Percentiles rank a stretch among this genome's conserved stretches.
Evolutionary conservation across 768 basidiomycete genomes (phyloP).

Genomic region (Hericium alpestre): DNA sequence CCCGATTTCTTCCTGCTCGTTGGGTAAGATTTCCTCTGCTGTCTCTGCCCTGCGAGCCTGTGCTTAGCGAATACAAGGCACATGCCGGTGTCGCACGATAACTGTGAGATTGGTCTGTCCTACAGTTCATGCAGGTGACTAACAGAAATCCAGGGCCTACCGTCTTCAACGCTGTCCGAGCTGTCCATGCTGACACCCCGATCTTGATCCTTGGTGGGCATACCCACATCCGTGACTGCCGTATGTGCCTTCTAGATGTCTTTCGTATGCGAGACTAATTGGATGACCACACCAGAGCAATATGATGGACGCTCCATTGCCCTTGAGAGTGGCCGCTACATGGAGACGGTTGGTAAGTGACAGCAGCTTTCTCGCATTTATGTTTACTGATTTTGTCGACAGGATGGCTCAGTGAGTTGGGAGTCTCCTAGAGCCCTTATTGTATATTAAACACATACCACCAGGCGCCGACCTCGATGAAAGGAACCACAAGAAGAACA

Average conservation of each 20-base stretch:
- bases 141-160: slow-evolving; percentile 42
- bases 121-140: not conserved
- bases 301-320: slow-evolving; percentile 69
- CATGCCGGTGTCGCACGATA: slow-evolving; percentile 68
- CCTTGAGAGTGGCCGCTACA: slow-evolving; percentile 77
- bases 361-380: not conserved
- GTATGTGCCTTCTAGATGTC: not conserved
- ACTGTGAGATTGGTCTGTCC: slow-evolving; percentile 33
- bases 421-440: too few relatives aligned
- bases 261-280: not conserved
- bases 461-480: slow-evolving; percentile 40
- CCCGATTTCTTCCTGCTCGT: slow-evolving; percentile 76
- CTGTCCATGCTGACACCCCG: slow-evolving; percentile 62
- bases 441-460: not conserved
- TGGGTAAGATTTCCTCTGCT: slow-evolving; percentile 32
- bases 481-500: slow-evolving; percentile 31
- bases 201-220: slow-evolving; percentile 82
- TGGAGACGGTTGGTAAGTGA: slow-evolving; percentile 77
- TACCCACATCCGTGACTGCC: slow-evolving; percentile 71
- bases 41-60: not conserved
- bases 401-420: not conserved
- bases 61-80: slow-evolving; percentile 35
- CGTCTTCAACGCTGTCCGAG: slow-evolving; percentile 65
- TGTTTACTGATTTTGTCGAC: slow-evolving; percentile 44
- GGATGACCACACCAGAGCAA: slow-evolving; percentile 31